Base-by-base conservation (phyloP, 169 alveolate species). In the Ichthyophthirius multifiliis region DNA sequence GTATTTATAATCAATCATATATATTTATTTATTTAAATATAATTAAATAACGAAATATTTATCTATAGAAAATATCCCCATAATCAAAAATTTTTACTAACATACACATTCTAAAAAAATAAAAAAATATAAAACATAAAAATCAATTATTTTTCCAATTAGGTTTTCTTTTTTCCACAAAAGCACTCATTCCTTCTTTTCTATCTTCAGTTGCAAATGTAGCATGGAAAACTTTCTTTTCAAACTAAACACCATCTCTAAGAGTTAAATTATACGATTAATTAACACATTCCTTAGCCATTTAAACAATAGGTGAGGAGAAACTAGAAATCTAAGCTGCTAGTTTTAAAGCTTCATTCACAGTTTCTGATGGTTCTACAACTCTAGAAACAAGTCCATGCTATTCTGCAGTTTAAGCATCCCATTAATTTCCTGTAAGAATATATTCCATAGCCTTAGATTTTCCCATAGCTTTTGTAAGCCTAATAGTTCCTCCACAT, bases 121-220 rank as follows among this genome's bases (percentile, higher is more conserved):
- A n/a, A n/a, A n/a, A n/a, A n/a, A n/a, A n/a, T n/a, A n/a, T n/a
- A n/a, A n/a, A n/a, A n/a, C n/a, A n/a, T n/a, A n/a, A n/a, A n/a
- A n/a, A n/a, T 89, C 94, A 94, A 43, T 89, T 63, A 77, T 95
- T 86, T 48, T 65, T 83, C 93, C 95, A 95, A 37, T 84, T 65
- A 5, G 98, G 92, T 41, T 86, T 76, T 75, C 96, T 89, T 74
- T 92, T 93, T 47, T 92, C 94, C 20, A 83, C 86, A 75, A 95
- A 95, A 4, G 98, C 97, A 30, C 83, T 79, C 98, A 95, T 95
- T 32, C 98, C 98, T 80, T 95, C 98, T 45, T 76, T 81, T 76
- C 96, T 89, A 65, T 95, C 98, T 47, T 88, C 39, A 15, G 94
- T 83, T 5, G 91, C 97, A 65, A 91, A 94, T 15, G 96, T 93